These are phyloP conservation scores for Phytophthora vignae DNA, from an alignment of 352 stramenopile genomes.

Conservation along the genomic window DNA sequence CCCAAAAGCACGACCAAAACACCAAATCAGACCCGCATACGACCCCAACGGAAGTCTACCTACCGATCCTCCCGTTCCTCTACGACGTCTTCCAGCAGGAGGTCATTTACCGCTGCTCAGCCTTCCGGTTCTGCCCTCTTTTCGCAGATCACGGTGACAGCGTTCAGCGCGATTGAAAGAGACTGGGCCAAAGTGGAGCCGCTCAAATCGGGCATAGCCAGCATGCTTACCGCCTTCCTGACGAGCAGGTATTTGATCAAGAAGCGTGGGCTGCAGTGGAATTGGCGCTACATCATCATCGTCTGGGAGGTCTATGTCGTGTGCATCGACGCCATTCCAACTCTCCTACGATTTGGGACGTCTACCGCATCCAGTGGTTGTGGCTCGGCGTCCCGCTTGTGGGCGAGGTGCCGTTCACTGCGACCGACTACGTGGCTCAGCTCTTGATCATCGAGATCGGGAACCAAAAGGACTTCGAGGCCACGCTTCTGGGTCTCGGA, in stretches of 20 bases:
- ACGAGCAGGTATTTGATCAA: slow-evolving; percentile 39
- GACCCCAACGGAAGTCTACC: too few species aligned
- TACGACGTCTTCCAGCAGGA: slow-evolving; percentile 44
- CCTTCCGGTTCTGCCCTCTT: slow-evolving; percentile 54
- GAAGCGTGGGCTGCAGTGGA: slow-evolving; percentile 46
- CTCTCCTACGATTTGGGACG: slow-evolving; percentile 66
- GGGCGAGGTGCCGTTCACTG: slow-evolving; percentile 43
- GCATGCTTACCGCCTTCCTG: slow-evolving; percentile 42
- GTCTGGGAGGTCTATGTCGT: slow-evolving; percentile 47
- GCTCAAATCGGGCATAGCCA: slow-evolving; percentile 55
- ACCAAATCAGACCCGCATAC: too few species aligned
- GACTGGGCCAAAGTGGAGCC: slow-evolving; percentile 56
- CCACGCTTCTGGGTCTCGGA: slow-evolving; percentile 46
- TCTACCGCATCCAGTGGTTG: slow-evolving; percentile 62
- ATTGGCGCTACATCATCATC: slow-evolving; percentile 48
- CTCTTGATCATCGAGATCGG: slow-evolving; percentile 58
- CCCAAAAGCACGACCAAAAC: too few species aligned
- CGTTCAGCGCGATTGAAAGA: slow-evolving; percentile 47
- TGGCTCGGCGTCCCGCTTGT: slow-evolving; percentile 57
- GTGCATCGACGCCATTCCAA: slow-evolving; percentile 46
- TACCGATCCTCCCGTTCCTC: slow-evolving; percentile 28
- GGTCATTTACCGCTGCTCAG: slow-evolving; percentile 47
- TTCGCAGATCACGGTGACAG: slow-evolving; percentile 47
- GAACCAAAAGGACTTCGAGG: slow-evolving; percentile 47
- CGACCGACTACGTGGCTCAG: slow-evolving; percentile 38